These are phyloP conservation scores for Colletotrichum nymphaeae DNA, from an alignment of 2,329 filamentous ascomycete genomes.

Conservation along the genomic window DNA sequence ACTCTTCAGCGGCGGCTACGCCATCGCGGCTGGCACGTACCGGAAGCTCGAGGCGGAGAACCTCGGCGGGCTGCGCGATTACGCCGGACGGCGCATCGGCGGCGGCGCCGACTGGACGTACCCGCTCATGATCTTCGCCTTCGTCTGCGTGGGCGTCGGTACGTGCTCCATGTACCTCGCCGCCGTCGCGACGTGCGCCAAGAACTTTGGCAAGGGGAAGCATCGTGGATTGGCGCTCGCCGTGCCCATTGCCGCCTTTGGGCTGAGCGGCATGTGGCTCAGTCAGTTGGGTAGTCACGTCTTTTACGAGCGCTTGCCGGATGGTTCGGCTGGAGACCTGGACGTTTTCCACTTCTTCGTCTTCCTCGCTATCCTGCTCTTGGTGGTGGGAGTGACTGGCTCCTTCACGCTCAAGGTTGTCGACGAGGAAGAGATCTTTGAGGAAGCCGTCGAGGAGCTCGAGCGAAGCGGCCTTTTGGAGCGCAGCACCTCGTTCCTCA, in stretches of 20 bases:
- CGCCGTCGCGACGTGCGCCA: constrained; percentile 94
- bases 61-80: constrained; percentile 31
- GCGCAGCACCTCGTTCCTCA: constrained; percentile 75
- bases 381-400: constrained; percentile 78
- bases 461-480: constrained; percentile 87
- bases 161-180: constrained; percentile 91
- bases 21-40: constrained; percentile 85
- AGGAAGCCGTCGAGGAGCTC: constrained; percentile 90
- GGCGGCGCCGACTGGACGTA: constrained; percentile 74
- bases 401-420: constrained; percentile 81
- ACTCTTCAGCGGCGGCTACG: constrained; percentile 84
- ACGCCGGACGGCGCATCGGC: constrained; percentile 39
- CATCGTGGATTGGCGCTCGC: constrained; percentile 91
- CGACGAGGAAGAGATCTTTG: constrained; percentile 87
- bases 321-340: constrained; percentile 72
- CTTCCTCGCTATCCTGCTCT: constrained; percentile 81
- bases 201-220: constrained; percentile 94
- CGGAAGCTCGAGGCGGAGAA: constrained; percentile 59
- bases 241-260: constrained; percentile 91
- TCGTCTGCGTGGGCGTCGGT: constrained; percentile 83
- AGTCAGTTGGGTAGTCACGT: constrained; percentile 87
- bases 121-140: constrained; percentile 85
- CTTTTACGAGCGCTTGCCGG: constrained; percentile 75
- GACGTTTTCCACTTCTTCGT: constrained; percentile 89
- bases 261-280: constrained; percentile 94